A percentile compares a stretch with the other conserved stretches of the same genome.
phyloP scores from a whole-genome alignment of 345 rosid species.

The Trapa bicornis region DNA sequence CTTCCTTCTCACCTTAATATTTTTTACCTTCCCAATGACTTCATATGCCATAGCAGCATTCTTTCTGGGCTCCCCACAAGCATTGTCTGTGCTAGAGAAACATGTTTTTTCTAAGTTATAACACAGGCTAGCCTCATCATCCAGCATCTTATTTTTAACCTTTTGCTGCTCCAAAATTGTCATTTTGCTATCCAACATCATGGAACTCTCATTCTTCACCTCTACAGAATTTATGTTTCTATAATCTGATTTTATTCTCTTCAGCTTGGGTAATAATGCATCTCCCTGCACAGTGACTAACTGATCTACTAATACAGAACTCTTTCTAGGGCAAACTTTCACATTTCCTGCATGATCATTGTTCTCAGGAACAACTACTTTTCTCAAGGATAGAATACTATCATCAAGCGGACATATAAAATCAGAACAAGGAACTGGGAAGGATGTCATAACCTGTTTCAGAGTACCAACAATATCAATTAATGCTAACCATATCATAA shows the following conservation, averaged over 20 bases:
- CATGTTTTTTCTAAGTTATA: conserved; percentile 10
- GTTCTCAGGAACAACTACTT: conserved; percentile 13
- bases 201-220: conserved; percentile 8
- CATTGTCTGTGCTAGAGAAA: conserved; percentile 10
- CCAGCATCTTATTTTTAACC: conserved; percentile 11
- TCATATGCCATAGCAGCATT: conserved; percentile 13
- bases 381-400: conserved; percentile 27
- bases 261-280: conserved; percentile 20
- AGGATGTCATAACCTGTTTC: conserved; percentile 60
- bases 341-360: conserved; percentile 12
- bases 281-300: conserved; percentile 16
- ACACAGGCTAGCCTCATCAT: conserved; percentile 13
- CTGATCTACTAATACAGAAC: conserved; percentile 17
- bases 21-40: conserved; percentile 12
- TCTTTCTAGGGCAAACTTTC: conserved; percentile 18
- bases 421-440: conserved; percentile 10
- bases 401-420: conserved; percentile 66
- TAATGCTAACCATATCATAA: conserved; percentile 4
- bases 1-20: conserved; percentile 10
- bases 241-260: conserved; percentile 21
- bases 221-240: conserved; percentile 15
- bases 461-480: conserved; percentile 10
- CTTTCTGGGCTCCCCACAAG: conserved; percentile 11
- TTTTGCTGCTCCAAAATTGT: conserved; percentile 7
- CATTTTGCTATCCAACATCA: conserved; percentile 8